Evolutionary conservation across 1,139 yeast species (phyloP).

Genomic region (Casaregolazyma suthepensis): DNA sequence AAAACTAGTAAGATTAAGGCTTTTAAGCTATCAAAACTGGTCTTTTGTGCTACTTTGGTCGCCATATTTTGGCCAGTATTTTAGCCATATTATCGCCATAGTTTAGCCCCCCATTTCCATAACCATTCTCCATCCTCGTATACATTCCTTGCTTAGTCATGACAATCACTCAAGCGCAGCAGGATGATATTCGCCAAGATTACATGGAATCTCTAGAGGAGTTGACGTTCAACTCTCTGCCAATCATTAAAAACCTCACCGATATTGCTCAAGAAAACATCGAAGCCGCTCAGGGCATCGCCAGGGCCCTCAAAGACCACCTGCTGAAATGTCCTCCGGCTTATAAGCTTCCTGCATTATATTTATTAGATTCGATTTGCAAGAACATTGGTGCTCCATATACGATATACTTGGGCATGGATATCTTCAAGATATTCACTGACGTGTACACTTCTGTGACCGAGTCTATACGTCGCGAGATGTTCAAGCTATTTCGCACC

Average conservation of each 20-base stretch:
- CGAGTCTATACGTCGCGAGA: constrained; percentile 65
- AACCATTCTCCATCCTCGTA: not conserved
- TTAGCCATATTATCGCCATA: not conserved
- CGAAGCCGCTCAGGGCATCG: constrained; percentile 68
- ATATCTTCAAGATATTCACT: constrained; percentile 61
- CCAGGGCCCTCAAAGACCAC: constrained; percentile 62
- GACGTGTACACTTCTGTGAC: constrained; percentile 73
- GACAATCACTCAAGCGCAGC: constrained; percentile 26
- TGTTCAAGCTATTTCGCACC: constrained; percentile 73
- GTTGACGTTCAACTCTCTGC: constrained; percentile 81
- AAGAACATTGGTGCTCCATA: constrained; percentile 89
- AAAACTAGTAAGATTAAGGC: not conserved
- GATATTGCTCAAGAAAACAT: constrained; percentile 79
- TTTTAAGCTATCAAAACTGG: not conserved
- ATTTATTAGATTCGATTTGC: constrained; percentile 86
- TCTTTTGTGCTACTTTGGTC: not conserved
- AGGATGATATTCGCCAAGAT: constrained; percentile 50
- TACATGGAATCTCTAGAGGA: constrained; percentile 64
- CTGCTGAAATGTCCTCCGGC: constrained; percentile 63
- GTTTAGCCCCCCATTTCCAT: not conserved
- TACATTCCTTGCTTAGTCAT: not conserved
- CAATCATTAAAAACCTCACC: constrained; percentile 83
- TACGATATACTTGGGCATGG: constrained; percentile 63
- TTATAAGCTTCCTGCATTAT: constrained; percentile 77
- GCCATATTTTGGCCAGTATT: not conserved